Conservation (phyloP, 495 filamentous ascomycete species). For the Tuber umbilicatum region DNA sequence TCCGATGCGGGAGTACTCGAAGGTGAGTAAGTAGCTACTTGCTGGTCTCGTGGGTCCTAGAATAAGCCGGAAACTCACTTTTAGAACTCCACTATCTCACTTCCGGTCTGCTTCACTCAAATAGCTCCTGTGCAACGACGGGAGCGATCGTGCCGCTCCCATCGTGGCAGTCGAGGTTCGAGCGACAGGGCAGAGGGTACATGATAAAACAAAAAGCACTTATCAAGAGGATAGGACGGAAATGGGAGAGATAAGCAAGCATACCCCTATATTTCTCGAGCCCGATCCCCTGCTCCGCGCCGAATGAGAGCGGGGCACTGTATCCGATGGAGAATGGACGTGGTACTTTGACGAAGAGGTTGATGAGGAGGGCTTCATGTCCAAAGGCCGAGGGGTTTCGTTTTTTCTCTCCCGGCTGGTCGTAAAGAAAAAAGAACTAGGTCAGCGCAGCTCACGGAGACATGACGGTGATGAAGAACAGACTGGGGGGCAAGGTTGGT, state of each 20-base stretch:
- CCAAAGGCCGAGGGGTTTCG: constrained; percentile 23
- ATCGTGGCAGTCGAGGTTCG: background rate
- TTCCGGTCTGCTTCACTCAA: background rate
- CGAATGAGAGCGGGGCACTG: constrained; percentile 27
- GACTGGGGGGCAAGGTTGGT: constrained; percentile 4
- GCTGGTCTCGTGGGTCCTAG: constrained; percentile 32
- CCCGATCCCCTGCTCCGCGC: constrained; percentile 37
- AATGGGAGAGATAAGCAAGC: constrained; percentile 29
- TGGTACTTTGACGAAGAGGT: constrained; percentile 39
- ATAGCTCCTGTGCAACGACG: background rate
- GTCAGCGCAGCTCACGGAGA: constrained; percentile 30
- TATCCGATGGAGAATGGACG: constrained; percentile 33
- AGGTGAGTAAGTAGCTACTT: constrained; percentile 34
- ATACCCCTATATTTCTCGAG: constrained; percentile 40
- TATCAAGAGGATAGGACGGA: constrained; percentile 6
- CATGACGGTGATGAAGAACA: constrained; percentile 27
- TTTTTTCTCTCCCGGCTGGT: constrained; percentile 23
- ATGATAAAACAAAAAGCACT: background rate
- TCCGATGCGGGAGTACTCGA: constrained; percentile 32
- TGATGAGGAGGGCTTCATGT: constrained; percentile 40
- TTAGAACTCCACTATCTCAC: constrained; percentile 30
- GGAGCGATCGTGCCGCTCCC: background rate
- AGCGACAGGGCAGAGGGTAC: background rate
- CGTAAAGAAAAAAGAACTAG: constrained; percentile 24
- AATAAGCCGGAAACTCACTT: constrained; percentile 18